Conservation (phyloP, 805 yeast species). For the Candida loeiensis region DNA sequence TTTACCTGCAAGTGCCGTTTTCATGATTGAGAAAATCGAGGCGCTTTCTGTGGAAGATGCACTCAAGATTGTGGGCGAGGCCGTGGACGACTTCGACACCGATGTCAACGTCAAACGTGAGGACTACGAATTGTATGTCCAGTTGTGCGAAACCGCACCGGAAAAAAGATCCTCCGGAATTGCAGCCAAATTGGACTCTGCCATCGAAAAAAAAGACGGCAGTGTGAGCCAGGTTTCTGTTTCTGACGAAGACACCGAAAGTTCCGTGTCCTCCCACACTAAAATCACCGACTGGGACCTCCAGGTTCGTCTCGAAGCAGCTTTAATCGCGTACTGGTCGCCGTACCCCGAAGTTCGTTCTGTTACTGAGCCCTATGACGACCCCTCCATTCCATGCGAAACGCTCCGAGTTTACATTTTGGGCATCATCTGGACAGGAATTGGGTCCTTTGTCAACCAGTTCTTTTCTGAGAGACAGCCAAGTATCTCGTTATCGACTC, state of each 20-base stretch:
- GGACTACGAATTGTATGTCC: conserved; percentile 25
- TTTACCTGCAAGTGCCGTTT: conserved; percentile 31
- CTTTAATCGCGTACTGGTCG: conserved; percentile 36
- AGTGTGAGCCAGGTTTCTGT: not conserved
- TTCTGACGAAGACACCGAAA: conserved; percentile 2
- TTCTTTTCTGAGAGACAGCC: conserved; percentile 56
- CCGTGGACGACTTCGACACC: conserved; percentile 35
- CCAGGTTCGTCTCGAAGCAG: conserved; percentile 36
- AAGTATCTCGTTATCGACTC: conserved; percentile 37
- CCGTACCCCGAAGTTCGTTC: conserved; percentile 40
- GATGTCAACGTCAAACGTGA: conserved; percentile 34
- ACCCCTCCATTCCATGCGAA: conserved; percentile 45
- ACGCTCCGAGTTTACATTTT: conserved; percentile 56
- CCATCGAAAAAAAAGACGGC: conserved; percentile 1
- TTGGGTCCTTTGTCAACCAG: conserved; percentile 54
- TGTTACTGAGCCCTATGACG: conserved; percentile 48
- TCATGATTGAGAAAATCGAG: conserved; percentile 40
- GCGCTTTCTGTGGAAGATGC: conserved; percentile 37
- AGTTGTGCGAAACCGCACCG: conserved; percentile 12
- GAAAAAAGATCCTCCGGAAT: not conserved
- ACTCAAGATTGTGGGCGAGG: conserved; percentile 34
- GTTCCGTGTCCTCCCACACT: conserved; percentile 14
- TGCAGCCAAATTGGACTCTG: conserved; percentile 1
- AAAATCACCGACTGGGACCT: conserved; percentile 29
- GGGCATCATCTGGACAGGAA: conserved; percentile 47